Percentiles rank a stretch among this genome's conserved stretches.
phyloP scores from a whole-genome alignment of 495 filamentous ascomycete genomes.

The Penicillium cosmopolitanum region DNA sequence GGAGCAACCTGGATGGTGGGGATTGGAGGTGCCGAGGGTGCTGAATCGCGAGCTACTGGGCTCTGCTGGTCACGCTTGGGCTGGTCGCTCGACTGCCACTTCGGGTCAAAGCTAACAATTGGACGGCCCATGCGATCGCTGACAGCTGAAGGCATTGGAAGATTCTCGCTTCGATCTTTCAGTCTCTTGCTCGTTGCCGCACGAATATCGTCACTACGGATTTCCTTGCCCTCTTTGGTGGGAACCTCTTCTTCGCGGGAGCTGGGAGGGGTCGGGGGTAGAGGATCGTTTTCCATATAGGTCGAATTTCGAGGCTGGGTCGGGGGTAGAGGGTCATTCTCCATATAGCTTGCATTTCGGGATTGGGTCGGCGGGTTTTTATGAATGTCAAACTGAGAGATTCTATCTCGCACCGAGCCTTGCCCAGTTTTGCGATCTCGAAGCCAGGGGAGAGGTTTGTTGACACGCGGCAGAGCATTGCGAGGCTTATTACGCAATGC shows the following conservation, averaged over 20 bases:
- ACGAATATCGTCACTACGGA: constrained; percentile 82
- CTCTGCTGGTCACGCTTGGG: constrained; percentile 27
- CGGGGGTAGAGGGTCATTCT: constrained; percentile 54
- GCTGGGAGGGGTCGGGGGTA: constrained; percentile 33
- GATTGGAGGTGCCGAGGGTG: constrained; percentile 39
- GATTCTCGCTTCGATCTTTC: constrained; percentile 79
- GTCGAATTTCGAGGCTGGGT: constrained; percentile 67
- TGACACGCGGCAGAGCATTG: constrained; percentile 60
- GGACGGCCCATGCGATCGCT: constrained; percentile 82
- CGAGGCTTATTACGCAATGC: constrained; percentile 56
- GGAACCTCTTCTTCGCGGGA: constrained; percentile 34
- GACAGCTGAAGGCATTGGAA: constrained; percentile 84
- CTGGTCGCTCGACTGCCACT: constrained; percentile 69
- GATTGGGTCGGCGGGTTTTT: constrained; percentile 78
- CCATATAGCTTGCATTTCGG: constrained; percentile 71
- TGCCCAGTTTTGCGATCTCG: constrained; percentile 28
- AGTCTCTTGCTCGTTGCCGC: constrained; percentile 89
- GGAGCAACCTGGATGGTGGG: constrained; percentile 49
- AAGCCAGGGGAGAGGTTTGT: constrained; percentile 45
- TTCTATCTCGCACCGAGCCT: constrained; percentile 53
- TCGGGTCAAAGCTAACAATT: constrained; percentile 88
- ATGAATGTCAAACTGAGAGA: constrained; percentile 73
- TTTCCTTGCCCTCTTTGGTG: constrained; percentile 75
- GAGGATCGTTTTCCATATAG: constrained; percentile 66
- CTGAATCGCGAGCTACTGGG: constrained; percentile 12